Base-by-base conservation (phyloP, 164 flowering plant genomes). In the Platanus orientalis region DNA sequence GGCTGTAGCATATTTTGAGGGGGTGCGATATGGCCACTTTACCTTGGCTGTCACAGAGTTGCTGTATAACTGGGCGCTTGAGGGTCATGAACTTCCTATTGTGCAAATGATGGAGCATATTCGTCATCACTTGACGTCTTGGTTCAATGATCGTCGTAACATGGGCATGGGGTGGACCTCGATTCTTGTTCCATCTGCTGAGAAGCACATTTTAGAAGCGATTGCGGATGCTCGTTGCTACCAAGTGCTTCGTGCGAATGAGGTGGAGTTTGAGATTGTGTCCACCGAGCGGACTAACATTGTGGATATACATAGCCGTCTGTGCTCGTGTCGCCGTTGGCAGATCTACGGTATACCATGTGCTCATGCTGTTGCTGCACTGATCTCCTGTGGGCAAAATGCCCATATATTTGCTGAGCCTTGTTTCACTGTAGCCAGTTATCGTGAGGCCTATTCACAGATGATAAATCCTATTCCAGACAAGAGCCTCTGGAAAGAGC, bases 181-280 rank as follows among this genome's bases (percentile, higher is more conserved):
- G 12, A 7, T 36, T 36, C 12, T 36, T 7, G 42, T 36, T 10
- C 42, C 42, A 3, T 36, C 42, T 36, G 42, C 42, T 36, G 42
- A 36, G 42, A 36, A 36, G 42, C 42, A 14, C 42, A 36, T 36
- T 36, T 14, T 3, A 1, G 42, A 36, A 36, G 42, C 42, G 42
- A 36, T 36, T 36, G 42, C 42, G 14, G 49, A 45, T 45, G 49
- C 49, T 45, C 49, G 49, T 45, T 45, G 49, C 49, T 45, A 45
- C 4, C 42, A 36, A 14, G 42, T 36, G 10, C 42, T 36, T 36
- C 42, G 42, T 36, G 42, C 42, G 12, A 36, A 36, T 36, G 42
- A 36, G 5, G 42, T 36, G 7, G 42, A 36, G 42, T 36, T 36
- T 14, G 42, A 36, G 49, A 45, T 45, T 45, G 49, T 45, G 49